A percentile compares a stretch with the other conserved stretches of the same genome.
These are phyloP conservation scores for Amaranthus tricolor DNA, from an alignment of 179 eudicot genomes.

Conservation along the genomic window DNA sequence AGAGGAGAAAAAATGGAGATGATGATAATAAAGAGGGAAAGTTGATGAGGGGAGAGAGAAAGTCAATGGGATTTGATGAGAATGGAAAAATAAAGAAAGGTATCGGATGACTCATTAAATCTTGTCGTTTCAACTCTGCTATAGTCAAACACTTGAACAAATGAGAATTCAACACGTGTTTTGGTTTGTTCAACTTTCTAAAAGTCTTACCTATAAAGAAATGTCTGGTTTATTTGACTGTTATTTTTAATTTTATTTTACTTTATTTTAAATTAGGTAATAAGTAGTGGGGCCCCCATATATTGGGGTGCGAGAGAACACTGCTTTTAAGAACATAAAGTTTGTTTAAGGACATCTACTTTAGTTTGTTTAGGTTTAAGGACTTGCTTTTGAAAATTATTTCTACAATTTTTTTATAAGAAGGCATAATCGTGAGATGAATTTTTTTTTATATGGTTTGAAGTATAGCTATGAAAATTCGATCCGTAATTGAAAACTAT, in stretches of 20 bases:
- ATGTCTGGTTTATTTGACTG: conserved; percentile 4
- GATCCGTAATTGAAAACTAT: too few relatives aligned
- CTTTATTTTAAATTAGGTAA: too few relatives aligned
- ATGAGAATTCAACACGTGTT: conserved; percentile 12
- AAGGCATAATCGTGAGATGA: too few relatives aligned
- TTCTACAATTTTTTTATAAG: too few relatives aligned
- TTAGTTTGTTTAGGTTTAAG: too few relatives aligned
- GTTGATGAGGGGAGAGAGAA: conserved; percentile 25
- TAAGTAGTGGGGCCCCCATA: neutral
- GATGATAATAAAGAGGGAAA: conserved; percentile 3
- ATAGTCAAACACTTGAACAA: conserved; percentile 18
- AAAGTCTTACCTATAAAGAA: conserved; percentile 13
- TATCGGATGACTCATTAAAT: conserved; percentile 22
- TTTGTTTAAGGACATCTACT: too few relatives aligned
- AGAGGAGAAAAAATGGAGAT: neutral
- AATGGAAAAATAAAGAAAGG: conserved; percentile 12
- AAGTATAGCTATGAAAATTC: too few relatives aligned
- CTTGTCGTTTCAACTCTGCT: conserved; percentile 17
- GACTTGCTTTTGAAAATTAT: too few relatives aligned
- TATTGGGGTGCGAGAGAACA: neutral
- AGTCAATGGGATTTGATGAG: conserved; percentile 34
- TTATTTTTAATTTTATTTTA: neutral
- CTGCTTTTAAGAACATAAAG: too few relatives aligned
- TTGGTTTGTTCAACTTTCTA: conserved; percentile 12
- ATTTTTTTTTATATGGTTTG: too few relatives aligned